phyloP scores from a whole-genome alignment of 129 eudicot species.

The Artemisia argyi region DNA sequence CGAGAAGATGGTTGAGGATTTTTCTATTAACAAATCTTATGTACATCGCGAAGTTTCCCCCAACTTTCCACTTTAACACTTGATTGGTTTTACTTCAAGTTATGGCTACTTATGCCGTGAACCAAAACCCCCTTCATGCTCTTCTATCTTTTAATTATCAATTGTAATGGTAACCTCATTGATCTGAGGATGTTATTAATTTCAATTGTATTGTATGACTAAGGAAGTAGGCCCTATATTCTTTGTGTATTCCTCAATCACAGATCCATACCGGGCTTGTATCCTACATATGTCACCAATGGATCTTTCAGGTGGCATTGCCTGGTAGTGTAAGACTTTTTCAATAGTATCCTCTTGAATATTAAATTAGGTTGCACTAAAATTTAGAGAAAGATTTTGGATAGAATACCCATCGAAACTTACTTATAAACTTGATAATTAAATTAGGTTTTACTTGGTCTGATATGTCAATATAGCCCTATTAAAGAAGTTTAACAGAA shows the following conservation, averaged over 20 bases:
- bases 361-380: neutral
- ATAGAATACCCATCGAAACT: neutral
- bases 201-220: neutral
- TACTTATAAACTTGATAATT: neutral
- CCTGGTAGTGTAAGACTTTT: constrained; percentile 9
- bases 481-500: neutral
- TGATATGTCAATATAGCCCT: neutral
- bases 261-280: neutral
- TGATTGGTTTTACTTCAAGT: neutral
- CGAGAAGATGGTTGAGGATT: neutral
- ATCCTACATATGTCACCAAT: too few species aligned
- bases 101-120: too few species aligned
- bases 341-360: neutral
- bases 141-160: too few species aligned
- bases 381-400: neutral
- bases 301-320: constrained; percentile 1
- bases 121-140: neutral
- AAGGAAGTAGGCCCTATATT: constrained; percentile 7
- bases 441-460: neutral
- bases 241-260: neutral
- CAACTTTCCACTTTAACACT: neutral
- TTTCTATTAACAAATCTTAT: constrained; percentile 1
- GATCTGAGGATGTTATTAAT: too few species aligned
- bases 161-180: too few species aligned
- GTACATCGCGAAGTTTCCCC: constrained; percentile 4